A percentile compares a stretch with the other conserved stretches of the same genome.
Conservation (phyloP, 306 rosid species). For the Luffa aegyptiaca region DNA sequence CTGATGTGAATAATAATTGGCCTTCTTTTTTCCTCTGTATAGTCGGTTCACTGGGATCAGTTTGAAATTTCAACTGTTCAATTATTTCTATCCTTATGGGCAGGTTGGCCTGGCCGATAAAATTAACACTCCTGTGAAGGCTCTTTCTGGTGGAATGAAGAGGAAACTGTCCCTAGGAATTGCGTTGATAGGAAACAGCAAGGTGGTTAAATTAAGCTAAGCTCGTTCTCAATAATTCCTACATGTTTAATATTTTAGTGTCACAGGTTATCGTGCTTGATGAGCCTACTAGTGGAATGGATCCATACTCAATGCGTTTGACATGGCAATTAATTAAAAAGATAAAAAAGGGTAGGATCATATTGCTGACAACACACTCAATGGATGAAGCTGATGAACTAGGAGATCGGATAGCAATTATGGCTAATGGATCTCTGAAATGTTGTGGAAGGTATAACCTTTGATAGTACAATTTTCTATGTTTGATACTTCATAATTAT, state of each 20-base stretch:
- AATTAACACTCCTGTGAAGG: constrained; percentile 51
- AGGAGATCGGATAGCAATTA: constrained; percentile 95
- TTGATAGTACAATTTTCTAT: background rate
- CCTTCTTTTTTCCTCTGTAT: background rate
- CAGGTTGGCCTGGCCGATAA: constrained; percentile 98
- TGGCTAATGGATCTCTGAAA: constrained; percentile 93
- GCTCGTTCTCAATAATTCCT: background rate
- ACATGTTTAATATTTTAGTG: constrained; percentile 3
- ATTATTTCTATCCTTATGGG: constrained; percentile 17
- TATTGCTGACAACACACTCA: constrained; percentile 88
- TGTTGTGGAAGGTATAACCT: constrained; percentile 82
- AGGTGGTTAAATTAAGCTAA: constrained; percentile 37
- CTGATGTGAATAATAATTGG: background rate
- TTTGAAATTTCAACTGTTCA: background rate
- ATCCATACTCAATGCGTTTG: constrained; percentile 97
- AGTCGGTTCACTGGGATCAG: background rate
- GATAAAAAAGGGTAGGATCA: constrained; percentile 85
- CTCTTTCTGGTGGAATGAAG: constrained; percentile 98
- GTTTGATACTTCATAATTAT: background rate
- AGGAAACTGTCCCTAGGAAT: constrained; percentile 96
- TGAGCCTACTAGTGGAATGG: constrained; percentile 99
- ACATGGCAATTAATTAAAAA: constrained; percentile 95
- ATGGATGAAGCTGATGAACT: constrained; percentile 99
- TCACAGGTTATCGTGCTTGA: constrained; percentile 84
- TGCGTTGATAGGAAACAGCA: constrained; percentile 85